Conservation (phyloP, 176 grass and related monocot species). For the Guadua angustifolia region DNA sequence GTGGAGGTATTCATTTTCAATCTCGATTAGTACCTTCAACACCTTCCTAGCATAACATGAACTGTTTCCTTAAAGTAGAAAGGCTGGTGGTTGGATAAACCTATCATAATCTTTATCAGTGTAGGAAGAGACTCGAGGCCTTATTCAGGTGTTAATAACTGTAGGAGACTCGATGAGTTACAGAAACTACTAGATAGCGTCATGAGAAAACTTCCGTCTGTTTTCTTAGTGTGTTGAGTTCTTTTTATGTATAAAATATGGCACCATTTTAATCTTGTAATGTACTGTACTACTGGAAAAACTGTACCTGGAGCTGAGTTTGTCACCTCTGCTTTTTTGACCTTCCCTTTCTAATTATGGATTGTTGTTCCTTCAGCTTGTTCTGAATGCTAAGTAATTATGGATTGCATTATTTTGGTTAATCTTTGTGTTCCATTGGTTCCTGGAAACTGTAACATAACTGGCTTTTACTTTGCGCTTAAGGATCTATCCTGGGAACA, state of each 20-base stretch:
- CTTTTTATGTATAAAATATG: conserved; percentile 58
- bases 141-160: conserved; percentile 64
- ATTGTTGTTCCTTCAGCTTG: conserved; percentile 21
- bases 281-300: conserved; percentile 43
- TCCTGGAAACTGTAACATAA: background rate
- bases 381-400: conserved; percentile 39
- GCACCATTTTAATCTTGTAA: conserved; percentile 38
- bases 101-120: conserved; percentile 26
- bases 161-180: conserved; percentile 53
- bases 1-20: conserved; percentile 46
- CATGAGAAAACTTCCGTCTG: conserved; percentile 55
- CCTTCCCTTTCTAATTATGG: conserved; percentile 16
- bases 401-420: background rate
- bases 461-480: background rate
- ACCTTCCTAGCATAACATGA: conserved; percentile 45
- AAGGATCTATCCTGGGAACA: background rate
- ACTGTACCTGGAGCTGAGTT: conserved; percentile 49
- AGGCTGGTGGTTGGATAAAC: conserved; percentile 35
- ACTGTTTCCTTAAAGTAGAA: conserved; percentile 44
- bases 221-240: conserved; percentile 59
- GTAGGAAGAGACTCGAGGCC: conserved; percentile 34
- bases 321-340: conserved; percentile 36
- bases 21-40: conserved; percentile 42
- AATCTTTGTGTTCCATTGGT: background rate
- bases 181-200: conserved; percentile 68